phyloP scores from a whole-genome alignment of 495 filamentous ascomycete genomes.

The Aspergillus asperescens region DNA sequence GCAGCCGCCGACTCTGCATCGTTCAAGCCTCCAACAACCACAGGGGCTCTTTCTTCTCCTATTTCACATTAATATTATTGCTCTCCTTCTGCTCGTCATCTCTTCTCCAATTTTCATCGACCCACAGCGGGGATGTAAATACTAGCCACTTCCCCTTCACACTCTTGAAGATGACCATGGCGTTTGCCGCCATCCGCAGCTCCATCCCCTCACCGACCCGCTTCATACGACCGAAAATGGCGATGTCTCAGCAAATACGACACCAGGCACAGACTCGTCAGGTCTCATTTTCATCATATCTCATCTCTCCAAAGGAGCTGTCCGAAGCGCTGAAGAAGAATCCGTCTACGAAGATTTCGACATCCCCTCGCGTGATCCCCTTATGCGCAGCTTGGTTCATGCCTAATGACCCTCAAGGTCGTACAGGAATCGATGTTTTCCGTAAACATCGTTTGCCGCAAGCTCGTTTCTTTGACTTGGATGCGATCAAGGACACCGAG shows the following conservation, averaged over 20 bases:
- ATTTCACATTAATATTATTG: neutral
- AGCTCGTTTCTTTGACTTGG: slow-evolving; percentile 94
- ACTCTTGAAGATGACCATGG: slow-evolving; percentile 27
- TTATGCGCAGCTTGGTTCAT: slow-evolving; percentile 94
- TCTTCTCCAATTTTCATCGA: slow-evolving; percentile 3
- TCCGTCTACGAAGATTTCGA: slow-evolving; percentile 64
- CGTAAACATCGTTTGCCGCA: slow-evolving; percentile 70
- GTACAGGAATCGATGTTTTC: slow-evolving; percentile 74
- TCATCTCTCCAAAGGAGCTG: slow-evolving; percentile 81
- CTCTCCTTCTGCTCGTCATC: slow-evolving; percentile 5
- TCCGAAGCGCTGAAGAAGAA: slow-evolving; percentile 71
- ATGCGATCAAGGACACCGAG: slow-evolving; percentile 77
- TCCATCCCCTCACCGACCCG: slow-evolving; percentile 26
- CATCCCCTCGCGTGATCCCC: slow-evolving; percentile 74
- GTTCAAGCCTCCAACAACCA: slow-evolving; percentile 8
- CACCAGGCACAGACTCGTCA: slow-evolving; percentile 31
- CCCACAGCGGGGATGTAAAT: slow-evolving; percentile 25
- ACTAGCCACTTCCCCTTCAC: slow-evolving; percentile 3
- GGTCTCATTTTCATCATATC: slow-evolving; percentile 65
- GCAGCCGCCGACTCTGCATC: slow-evolving; percentile 20
- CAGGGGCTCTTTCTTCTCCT: slow-evolving; percentile 8
- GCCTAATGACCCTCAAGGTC: slow-evolving; percentile 73
- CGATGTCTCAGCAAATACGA: slow-evolving; percentile 20
- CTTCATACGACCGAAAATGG: slow-evolving; percentile 33
- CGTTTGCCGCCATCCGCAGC: slow-evolving; percentile 34